phyloP scores from a whole-genome alignment of 2,329 filamentous ascomycete species.

The Penicillium griseofulvum region DNA sequence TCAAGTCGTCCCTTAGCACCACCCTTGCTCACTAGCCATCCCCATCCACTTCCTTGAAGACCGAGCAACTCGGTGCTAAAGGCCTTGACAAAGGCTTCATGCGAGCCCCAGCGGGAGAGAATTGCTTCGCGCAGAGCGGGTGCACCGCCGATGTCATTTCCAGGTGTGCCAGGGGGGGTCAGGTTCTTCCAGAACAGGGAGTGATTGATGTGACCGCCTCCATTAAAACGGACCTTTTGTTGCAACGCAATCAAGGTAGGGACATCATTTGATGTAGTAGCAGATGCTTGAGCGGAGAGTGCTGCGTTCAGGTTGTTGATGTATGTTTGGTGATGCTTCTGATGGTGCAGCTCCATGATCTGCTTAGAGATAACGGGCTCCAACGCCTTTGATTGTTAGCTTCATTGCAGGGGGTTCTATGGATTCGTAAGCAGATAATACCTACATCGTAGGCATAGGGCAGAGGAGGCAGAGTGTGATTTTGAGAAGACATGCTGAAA shows the following conservation, averaged over 20 bases:
- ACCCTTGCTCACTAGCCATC: slow-evolving; percentile 72
- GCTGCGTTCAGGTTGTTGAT: slow-evolving; percentile 84
- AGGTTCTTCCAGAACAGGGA: slow-evolving; percentile 89
- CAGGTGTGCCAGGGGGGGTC: slow-evolving; percentile 57
- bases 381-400: slow-evolving; percentile 64
- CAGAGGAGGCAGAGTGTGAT: slow-evolving; percentile 62
- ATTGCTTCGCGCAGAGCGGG: slow-evolving; percentile 63
- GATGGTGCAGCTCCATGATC: slow-evolving; percentile 95
- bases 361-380: slow-evolving; percentile 76
- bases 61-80: slow-evolving; percentile 66
- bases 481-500: slow-evolving; percentile 28
- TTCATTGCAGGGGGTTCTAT: slow-evolving; percentile 44
- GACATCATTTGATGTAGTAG: slow-evolving; percentile 58
- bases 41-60: slow-evolving; percentile 84
- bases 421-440: slow-evolving; percentile 10
- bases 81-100: slow-evolving; percentile 63
- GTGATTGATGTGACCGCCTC: slow-evolving; percentile 91
- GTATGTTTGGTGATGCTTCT: slow-evolving; percentile 91
- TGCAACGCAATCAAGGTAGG: slow-evolving; percentile 66
- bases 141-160: slow-evolving; percentile 54
- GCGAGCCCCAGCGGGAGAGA: slow-evolving; percentile 63
- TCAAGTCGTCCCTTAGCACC: slow-evolving; percentile 58
- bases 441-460: slow-evolving; percentile 70
- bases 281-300: slow-evolving; percentile 61
- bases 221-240: slow-evolving; percentile 77